Evolutionary conservation across 140 eudicot species (phyloP), one percentile per base, ranked within the genome.

Genomic region (Oenanthe javanica): DNA sequence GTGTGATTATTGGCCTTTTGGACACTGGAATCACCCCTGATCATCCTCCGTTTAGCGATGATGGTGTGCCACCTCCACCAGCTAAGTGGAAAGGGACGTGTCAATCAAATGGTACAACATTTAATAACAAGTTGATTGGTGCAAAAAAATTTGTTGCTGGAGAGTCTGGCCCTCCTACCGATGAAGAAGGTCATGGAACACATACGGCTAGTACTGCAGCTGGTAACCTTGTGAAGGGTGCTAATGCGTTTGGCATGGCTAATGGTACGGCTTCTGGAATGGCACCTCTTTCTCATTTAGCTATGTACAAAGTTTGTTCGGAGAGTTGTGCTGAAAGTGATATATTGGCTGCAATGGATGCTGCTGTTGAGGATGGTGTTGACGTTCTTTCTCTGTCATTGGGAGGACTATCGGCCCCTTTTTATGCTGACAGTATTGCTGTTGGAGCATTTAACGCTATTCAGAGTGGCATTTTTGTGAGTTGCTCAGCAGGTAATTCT

Each of bases 111-210:
- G 74, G 52, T 14, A 45, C 55, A 6, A 83, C 77, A 6, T 92
- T 94, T 79, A 92, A 92, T 52, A 92, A 88, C 66, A 92, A 92
- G 42, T 80, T 92, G 51, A 87, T 91, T 1, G 97, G 97, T 25
- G 87, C 87, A 48, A 79, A 89, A 38, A 79, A 83, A 63, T 88
- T 89, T 16, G 63, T 72, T 11, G 14, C 15, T 4, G 75, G 70
- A 43, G 84, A 46, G 21, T 4, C 19, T 1, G 84, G 23, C 11
- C 47, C 82, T 0, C 89, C 79, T 3, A 42, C 16, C 0, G 92
- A 89, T 75, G 72, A 59, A 3, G 79, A 71, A 5, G 92, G 92
- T 1, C 94, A 89, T 23, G 92, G 97, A 2, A 91, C 92, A 0
- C 97, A 91, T 61, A 86, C 94, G 0, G 72, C 97, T 0, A 81